Conservation (phyloP, 176 grass and related monocot genomes). For the Carex scoparia region DNA sequence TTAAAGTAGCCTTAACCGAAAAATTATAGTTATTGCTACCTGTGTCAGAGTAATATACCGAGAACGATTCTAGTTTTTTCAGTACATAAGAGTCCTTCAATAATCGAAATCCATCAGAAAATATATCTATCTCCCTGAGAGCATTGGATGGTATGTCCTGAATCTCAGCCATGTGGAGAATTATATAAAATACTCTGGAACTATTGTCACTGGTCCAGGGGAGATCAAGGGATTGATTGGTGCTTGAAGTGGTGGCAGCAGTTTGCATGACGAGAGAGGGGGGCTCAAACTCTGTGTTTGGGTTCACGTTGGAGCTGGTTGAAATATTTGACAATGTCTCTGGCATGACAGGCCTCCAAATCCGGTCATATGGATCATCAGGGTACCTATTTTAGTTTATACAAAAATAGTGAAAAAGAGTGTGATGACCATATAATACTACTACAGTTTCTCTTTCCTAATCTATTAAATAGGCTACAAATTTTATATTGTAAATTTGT, state of each 20-base stretch:
- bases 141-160: background rate
- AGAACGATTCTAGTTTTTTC: accelerated
- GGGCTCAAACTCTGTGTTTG: background rate
- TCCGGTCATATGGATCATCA: slow-evolving; percentile 37
- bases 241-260: slow-evolving; percentile 6
- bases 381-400: slow-evolving; percentile 38
- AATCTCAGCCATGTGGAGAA: slow-evolving; percentile 22
- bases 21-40: background rate
- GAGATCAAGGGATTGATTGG: background rate
- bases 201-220: background rate
- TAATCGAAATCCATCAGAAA: too few species aligned
- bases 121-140: slow-evolving; percentile 20
- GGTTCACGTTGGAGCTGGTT: background rate
- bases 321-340: background rate
- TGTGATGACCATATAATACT: background rate
- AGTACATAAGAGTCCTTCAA: too few species aligned
- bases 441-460: too few species aligned
- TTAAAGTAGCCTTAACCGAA: background rate
- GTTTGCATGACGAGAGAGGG: slow-evolving; percentile 32
- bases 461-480: background rate
- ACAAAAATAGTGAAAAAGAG: background rate
- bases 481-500: background rate
- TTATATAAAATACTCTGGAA: background rate
- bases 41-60: too few species aligned
- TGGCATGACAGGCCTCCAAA: slow-evolving; percentile 19